Evolutionary conservation across 805 yeast species (phyloP).

Genomic region (Grigorovia yakushimaensis): DNA sequence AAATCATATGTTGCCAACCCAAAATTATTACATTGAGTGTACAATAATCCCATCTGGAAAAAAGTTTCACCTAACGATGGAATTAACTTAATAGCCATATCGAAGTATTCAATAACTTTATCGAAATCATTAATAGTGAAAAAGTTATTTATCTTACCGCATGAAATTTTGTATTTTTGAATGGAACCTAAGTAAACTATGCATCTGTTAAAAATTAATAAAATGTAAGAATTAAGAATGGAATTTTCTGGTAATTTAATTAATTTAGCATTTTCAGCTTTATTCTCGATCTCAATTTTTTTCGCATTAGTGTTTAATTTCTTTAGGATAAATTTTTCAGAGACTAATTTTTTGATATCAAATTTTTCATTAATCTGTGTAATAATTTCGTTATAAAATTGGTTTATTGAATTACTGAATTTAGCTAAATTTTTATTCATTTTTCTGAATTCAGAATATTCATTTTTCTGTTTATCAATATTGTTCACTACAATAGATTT

Average conservation of each 20-base stretch:
- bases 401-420: slow-evolving; percentile 36
- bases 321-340: slow-evolving; percentile 2
- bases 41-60: slow-evolving; percentile 21
- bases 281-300: slow-evolving; percentile 5
- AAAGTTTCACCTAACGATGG: slow-evolving; percentile 61
- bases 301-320: slow-evolving; percentile 2
- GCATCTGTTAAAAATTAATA: slow-evolving; percentile 15
- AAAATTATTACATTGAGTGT: slow-evolving; percentile 19
- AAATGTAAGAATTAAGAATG: not conserved
- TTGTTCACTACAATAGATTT: slow-evolving; percentile 11
- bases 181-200: slow-evolving; percentile 46
- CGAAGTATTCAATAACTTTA: slow-evolving; percentile 39
- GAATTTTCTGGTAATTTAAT: slow-evolving; percentile 8
- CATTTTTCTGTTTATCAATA: slow-evolving; percentile 12
- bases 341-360: slow-evolving; percentile 8
- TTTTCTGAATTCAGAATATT: slow-evolving; percentile 48
- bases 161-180: slow-evolving; percentile 44
- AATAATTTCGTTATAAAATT: slow-evolving; percentile 39
- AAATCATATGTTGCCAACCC: slow-evolving; percentile 20
- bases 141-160: slow-evolving; percentile 33
- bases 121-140: slow-evolving; percentile 34
- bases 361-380: slow-evolving; percentile 6
- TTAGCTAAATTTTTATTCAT: slow-evolving; percentile 43
- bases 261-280: slow-evolving; percentile 3
- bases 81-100: slow-evolving; percentile 43